phyloP scores from a whole-genome alignment of 1,139 yeast genomes.

The Geotrichum klebahnii region DNA sequence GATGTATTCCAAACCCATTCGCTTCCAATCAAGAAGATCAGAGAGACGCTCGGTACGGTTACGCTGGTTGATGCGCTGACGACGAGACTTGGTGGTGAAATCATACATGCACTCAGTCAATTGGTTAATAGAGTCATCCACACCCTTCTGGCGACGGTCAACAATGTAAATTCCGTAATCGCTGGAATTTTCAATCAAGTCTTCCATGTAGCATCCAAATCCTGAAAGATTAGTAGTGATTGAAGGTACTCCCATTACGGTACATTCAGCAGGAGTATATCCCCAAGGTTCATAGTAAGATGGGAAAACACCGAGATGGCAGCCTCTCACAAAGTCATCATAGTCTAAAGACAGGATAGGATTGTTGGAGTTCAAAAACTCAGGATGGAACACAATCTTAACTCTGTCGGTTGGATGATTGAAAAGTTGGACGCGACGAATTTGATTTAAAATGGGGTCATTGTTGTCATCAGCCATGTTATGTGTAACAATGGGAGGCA shows the following conservation, averaged over 20 bases:
- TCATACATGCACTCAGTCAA: conserved; percentile 85
- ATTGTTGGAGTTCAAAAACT: conserved; percentile 88
- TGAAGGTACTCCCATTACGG: conserved; percentile 99
- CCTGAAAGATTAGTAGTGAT: conserved; percentile 95
- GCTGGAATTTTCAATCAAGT: conserved; percentile 84
- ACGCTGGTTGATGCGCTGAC: conserved; percentile 97
- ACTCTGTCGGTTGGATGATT: conserved; percentile 88
- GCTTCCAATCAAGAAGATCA: conserved; percentile 92
- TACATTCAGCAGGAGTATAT: conserved; percentile 97
- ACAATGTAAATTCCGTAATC: conserved; percentile 97
- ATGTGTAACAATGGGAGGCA: conserved; percentile 96
- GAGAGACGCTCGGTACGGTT: conserved; percentile 92
- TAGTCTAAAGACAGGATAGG: conserved; percentile 93
- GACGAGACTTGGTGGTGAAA: conserved; percentile 79
- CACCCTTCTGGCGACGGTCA: conserved; percentile 88
- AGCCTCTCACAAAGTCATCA: conserved; percentile 96
- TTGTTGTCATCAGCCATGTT: conserved; percentile 89
- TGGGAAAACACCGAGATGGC: conserved; percentile 97
- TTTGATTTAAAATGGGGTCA: conserved; percentile 88
- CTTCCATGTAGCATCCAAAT: conserved; percentile 98
- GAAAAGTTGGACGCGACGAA: conserved; percentile 86
- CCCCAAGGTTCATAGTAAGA: conserved; percentile 99
- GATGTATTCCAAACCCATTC: conserved; percentile 95
- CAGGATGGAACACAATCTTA: conserved; percentile 95
- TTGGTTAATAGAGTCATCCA: conserved; percentile 91